phyloP scores from a whole-genome alignment of 257 asterid genomes.

The Scutellaria barbata region DNA sequence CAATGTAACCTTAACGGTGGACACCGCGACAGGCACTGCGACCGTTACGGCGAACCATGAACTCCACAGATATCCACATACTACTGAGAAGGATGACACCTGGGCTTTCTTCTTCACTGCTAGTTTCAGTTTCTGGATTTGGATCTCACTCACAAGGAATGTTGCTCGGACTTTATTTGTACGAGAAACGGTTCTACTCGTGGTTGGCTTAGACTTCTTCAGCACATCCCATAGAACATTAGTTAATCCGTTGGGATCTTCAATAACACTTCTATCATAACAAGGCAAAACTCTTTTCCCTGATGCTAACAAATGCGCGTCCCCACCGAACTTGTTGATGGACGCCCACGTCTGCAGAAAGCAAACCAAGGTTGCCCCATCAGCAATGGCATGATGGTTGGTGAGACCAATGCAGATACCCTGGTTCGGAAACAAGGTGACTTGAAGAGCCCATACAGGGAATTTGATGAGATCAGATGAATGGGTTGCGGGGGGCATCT shows the following conservation, averaged over 20 bases:
- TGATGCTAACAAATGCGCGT: background rate
- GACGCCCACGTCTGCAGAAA: conserved; percentile 14
- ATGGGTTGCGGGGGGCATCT: background rate
- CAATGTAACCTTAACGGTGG: too few relatives aligned
- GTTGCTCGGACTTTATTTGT: background rate
- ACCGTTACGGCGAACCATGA: too few relatives aligned
- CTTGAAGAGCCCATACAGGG: background rate
- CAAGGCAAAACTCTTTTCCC: background rate
- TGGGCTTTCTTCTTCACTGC: background rate
- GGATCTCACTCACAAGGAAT: background rate
- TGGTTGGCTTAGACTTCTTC: background rate
- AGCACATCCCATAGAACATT: background rate
- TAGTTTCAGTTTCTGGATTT: background rate
- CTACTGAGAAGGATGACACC: background rate
- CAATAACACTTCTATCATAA: background rate
- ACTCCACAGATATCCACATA: conserved; percentile 21
- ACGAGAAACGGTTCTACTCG: background rate
- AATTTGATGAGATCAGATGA: background rate
- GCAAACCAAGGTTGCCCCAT: background rate
- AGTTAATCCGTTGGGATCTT: background rate
- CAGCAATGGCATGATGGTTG: background rate
- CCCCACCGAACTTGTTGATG: conserved; percentile 14
- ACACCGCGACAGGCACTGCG: too few relatives aligned
- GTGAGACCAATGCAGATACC: conserved; percentile 12
- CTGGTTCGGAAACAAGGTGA: conserved; percentile 27